These are phyloP conservation scores for Aschersonia sp. DNA, from an alignment of 2,329 filamentous ascomycete genomes.

Conservation along the genomic window DNA sequence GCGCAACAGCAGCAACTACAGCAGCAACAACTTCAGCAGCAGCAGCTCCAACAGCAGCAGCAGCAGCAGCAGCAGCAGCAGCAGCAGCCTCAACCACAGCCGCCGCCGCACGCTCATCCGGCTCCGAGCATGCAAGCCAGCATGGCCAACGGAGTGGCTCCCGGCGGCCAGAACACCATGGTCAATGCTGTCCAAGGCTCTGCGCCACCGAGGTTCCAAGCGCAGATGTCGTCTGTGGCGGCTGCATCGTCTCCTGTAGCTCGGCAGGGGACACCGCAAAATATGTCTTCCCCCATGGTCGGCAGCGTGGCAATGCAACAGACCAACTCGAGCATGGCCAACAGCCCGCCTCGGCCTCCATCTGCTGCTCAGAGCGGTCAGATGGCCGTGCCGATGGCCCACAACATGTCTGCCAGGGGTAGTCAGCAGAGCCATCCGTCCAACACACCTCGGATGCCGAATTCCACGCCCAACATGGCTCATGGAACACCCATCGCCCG, in stretches of 20 bases:
- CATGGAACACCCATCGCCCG: conserved; percentile 44
- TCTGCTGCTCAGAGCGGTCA: conserved; percentile 48
- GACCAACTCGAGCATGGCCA: conserved; percentile 52
- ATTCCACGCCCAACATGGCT: conserved; percentile 44
- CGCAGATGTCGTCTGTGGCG: conserved; percentile 41
- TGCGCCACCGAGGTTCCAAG: conserved; percentile 32
- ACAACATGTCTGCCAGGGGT: conserved; percentile 47
- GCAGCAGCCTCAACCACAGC: conserved; percentile 6
- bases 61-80: not conserved
- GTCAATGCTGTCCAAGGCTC: conserved; percentile 23
- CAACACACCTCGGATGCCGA: conserved; percentile 47
- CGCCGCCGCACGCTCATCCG: conserved; percentile 19
- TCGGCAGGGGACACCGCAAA: conserved; percentile 48
- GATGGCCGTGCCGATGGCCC: conserved; percentile 44
- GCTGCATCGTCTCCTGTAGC: conserved; percentile 54
- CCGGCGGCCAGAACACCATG: conserved; percentile 17
- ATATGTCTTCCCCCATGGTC: conserved; percentile 52
- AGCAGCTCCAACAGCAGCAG: conserved; percentile 1
- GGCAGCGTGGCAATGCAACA: conserved; percentile 47
- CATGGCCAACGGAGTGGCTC: conserved; percentile 22
- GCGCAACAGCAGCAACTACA: not conserved
- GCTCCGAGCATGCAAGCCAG: conserved; percentile 20
- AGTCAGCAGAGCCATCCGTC: conserved; percentile 53
- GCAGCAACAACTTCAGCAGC: conserved; percentile 1
- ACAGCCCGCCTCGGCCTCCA: conserved; percentile 50